phyloP scores from a whole-genome alignment of 306 rosid genomes.

The Begonia fuchsioides region DNA sequence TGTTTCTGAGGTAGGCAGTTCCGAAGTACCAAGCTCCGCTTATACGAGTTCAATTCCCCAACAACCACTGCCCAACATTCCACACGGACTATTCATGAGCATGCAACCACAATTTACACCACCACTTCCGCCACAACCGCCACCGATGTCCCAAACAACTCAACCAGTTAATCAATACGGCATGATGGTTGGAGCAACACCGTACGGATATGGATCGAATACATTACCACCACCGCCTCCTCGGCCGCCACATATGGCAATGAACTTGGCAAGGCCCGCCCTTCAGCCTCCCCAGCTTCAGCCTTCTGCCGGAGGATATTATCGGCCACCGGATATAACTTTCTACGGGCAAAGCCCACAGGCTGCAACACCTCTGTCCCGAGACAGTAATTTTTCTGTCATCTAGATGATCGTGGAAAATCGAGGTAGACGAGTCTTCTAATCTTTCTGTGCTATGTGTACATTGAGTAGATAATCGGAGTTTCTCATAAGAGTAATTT shows the following conservation, averaged over 20 bases:
- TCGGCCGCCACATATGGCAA: constrained; percentile 47
- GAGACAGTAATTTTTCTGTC: constrained; percentile 41
- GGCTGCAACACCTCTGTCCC: constrained; percentile 56
- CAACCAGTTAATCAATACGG: constrained; percentile 51
- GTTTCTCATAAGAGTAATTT: no score
- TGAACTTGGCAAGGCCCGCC: constrained; percentile 42
- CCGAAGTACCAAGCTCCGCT: constrained; percentile 29
- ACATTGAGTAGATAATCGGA: no score
- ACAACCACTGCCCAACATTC: constrained; percentile 21
- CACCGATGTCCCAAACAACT: constrained; percentile 29
- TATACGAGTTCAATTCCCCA: constrained; percentile 34
- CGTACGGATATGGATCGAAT: constrained; percentile 50
- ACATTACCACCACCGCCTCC: constrained; percentile 72
- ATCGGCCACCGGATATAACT: constrained; percentile 55
- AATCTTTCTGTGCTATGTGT: no score
- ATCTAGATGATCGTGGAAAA: no score
- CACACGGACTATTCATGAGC: constrained; percentile 22
- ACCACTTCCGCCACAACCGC: constrained; percentile 28
- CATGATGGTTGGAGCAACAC: constrained; percentile 38
- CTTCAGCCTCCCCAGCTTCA: constrained; percentile 21
- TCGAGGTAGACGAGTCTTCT: no score
- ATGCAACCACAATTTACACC: constrained; percentile 25
- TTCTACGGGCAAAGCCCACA: constrained; percentile 66
- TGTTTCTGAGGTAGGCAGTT: constrained; percentile 31
- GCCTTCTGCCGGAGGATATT: constrained; percentile 51